These are phyloP conservation scores for Nidularia pulvinata DNA, from an alignment of 768 basidiomycete genomes.

Conservation along the genomic window DNA sequence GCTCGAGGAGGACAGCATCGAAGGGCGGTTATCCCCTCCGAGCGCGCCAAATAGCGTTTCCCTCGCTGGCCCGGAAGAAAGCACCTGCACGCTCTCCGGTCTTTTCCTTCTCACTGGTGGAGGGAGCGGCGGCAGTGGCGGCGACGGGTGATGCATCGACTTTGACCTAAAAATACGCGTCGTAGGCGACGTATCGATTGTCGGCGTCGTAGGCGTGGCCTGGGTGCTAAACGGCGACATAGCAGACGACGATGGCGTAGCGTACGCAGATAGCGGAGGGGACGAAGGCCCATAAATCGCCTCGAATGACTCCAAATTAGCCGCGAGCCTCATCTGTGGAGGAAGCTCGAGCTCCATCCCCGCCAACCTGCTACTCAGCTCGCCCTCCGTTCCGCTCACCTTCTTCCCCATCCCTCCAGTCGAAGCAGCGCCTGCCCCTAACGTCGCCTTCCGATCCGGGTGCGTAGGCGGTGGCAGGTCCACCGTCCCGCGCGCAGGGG, in stretches of 20 bases:
- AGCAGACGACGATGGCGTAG: slow-evolving; percentile 7
- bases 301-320: slow-evolving; percentile 16
- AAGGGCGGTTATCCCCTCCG: background rate
- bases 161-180: slow-evolving; percentile 50
- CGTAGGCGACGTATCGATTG: slow-evolving; percentile 21
- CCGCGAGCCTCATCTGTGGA: background rate
- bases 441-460: slow-evolving; percentile 45
- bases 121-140: slow-evolving; percentile 25
- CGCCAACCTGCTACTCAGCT: background rate
- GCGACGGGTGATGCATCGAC: slow-evolving; percentile 48
- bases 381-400: background rate
- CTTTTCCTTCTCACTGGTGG: slow-evolving; percentile 51
- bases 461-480: slow-evolving; percentile 45
- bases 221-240: background rate
- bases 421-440: slow-evolving; percentile 5
- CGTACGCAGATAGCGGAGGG: background rate
- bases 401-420: background rate
- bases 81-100: slow-evolving; percentile 65
- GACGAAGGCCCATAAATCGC: slow-evolving; percentile 11
- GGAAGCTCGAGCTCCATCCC: background rate
- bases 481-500: slow-evolving; percentile 16
- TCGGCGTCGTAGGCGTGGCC: slow-evolving; percentile 7
- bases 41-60: background rate
- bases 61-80: slow-evolving; percentile 15
- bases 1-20: background rate